These are phyloP conservation scores for Spiromastix sp. DNA, from an alignment of 2,329 filamentous ascomycete species.

Conservation along the genomic window DNA sequence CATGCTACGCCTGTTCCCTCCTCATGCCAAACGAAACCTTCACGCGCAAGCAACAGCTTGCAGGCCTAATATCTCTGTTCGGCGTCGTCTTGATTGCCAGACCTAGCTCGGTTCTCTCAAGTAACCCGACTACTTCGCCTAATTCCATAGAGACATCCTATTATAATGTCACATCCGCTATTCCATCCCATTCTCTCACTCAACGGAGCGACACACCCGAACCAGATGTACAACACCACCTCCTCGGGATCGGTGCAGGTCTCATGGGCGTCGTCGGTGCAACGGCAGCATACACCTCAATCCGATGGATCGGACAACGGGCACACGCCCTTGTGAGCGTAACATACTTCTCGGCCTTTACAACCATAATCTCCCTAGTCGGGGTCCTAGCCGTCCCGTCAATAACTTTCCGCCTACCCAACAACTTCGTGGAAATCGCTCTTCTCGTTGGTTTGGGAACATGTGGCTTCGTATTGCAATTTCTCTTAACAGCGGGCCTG, in stretches of 20 bases:
- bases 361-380: conserved; percentile 54
- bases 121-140: conserved; percentile 12
- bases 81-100: conserved; percentile 78
- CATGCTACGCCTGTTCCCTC: conserved; percentile 70
- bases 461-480: conserved; percentile 77
- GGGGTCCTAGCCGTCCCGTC: conserved; percentile 48
- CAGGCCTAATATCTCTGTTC: conserved; percentile 60
- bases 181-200: conserved; percentile 15
- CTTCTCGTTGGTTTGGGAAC: conserved; percentile 58
- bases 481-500: conserved; percentile 68
- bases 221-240: conserved; percentile 50
- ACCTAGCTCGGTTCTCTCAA: conserved; percentile 49
- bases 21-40: conserved; percentile 64
- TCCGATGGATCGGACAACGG: conserved; percentile 69
- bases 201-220: conserved; percentile 15
- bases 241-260: conserved; percentile 60
- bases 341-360: conserved; percentile 69
- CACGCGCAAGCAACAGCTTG: conserved; percentile 65
- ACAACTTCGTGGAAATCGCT: conserved; percentile 49
- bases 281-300: conserved; percentile 63
- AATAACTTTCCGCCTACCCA: conserved; percentile 48
- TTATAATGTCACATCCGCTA: conserved; percentile 1
- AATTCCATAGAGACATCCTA: conserved; percentile 3
- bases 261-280: conserved; percentile 69
- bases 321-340: conserved; percentile 76